Percentiles rank a stretch among this genome's conserved stretches.
Evolutionary conservation across 2,329 filamentous ascomycete genomes (phyloP).

Genomic region (Fusarium sp.): DNA sequence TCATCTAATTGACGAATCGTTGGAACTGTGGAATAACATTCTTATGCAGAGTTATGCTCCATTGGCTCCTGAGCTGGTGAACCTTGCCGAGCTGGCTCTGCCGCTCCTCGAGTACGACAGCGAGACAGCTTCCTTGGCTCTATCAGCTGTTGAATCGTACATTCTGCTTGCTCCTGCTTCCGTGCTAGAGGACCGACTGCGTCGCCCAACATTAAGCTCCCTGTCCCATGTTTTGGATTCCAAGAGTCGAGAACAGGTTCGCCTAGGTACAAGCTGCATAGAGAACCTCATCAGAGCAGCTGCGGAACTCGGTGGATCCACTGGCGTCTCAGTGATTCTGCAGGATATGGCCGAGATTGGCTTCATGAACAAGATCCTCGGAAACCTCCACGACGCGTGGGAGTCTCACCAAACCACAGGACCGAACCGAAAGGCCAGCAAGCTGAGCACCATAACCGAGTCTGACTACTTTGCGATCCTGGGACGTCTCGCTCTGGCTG

Average conservation of each 20-base stretch:
- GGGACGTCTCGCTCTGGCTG: slow-evolving; percentile 77
- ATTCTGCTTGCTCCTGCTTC: slow-evolving; percentile 74
- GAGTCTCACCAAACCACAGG: slow-evolving; percentile 83
- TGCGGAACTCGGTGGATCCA: slow-evolving; percentile 66
- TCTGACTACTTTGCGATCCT: slow-evolving; percentile 88
- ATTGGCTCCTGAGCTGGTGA: slow-evolving; percentile 67
- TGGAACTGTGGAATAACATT: slow-evolving; percentile 88
- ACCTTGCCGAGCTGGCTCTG: slow-evolving; percentile 69
- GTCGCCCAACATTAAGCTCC: slow-evolving; percentile 59
- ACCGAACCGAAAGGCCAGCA: slow-evolving; percentile 74
- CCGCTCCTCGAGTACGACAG: slow-evolving; percentile 73
- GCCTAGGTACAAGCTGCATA: slow-evolving; percentile 67
- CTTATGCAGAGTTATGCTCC: slow-evolving; percentile 71
- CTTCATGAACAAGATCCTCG: slow-evolving; percentile 70
- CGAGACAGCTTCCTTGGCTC: slow-evolving; percentile 67
- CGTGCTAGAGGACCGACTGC: slow-evolving; percentile 66
- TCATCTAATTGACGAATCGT: slow-evolving; percentile 88
- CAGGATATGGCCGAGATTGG: slow-evolving; percentile 71
- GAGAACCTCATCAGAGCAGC: slow-evolving; percentile 73
- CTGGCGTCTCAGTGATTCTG: slow-evolving; percentile 69
- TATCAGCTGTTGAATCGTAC: slow-evolving; percentile 75
- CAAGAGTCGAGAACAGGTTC: slow-evolving; percentile 65
- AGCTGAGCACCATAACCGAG: slow-evolving; percentile 78
- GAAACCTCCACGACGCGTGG: slow-evolving; percentile 72
- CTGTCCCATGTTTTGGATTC: slow-evolving; percentile 61